These are phyloP conservation scores for Cyclostephanos tholiformis DNA, from an alignment of 108 stramenopile species.

Conservation along the genomic window DNA sequence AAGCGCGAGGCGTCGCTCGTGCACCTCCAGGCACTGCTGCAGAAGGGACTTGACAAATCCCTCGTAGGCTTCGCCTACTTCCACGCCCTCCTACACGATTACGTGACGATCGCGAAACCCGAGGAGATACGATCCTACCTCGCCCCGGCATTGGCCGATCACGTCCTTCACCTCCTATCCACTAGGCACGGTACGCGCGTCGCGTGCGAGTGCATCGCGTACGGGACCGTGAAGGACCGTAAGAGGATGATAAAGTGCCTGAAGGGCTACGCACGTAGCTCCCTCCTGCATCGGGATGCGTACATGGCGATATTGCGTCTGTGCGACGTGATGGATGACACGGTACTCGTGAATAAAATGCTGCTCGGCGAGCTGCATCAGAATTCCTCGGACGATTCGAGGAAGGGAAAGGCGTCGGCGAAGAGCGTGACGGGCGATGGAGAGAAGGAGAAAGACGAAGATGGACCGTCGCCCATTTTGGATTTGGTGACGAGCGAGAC, in stretches of 20 bases:
- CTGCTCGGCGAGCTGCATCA: conserved; percentile 81
- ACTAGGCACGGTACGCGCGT: conserved; percentile 83
- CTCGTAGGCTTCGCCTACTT: conserved; percentile 85
- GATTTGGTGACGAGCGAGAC: conserved; percentile 76
- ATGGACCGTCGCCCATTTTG: conserved; percentile 62
- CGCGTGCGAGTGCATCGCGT: conserved; percentile 83
- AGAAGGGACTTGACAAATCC: conserved; percentile 84
- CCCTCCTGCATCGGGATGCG: conserved; percentile 88
- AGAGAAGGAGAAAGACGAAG: conserved; percentile 34
- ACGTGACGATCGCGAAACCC: conserved; percentile 61
- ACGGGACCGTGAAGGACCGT: conserved; percentile 90
- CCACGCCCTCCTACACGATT: conserved; percentile 81
- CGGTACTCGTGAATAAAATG: conserved; percentile 91
- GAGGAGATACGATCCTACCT: conserved; percentile 67
- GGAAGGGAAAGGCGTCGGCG: not conserved
- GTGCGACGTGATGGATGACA: conserved; percentile 92
- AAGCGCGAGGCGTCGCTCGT: conserved; percentile 64
- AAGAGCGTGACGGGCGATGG: conserved; percentile 8
- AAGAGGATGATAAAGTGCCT: conserved; percentile 90
- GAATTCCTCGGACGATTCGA: conserved; percentile 33
- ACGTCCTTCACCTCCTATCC: conserved; percentile 82
- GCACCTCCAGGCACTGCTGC: conserved; percentile 59
- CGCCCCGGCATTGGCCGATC: conserved; percentile 73
- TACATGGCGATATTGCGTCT: conserved; percentile 88
- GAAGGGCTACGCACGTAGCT: conserved; percentile 87